Percentiles rank a stretch among this genome's conserved stretches.
These are phyloP conservation scores for Pseudogymnoascus sp. DNA, from an alignment of 2,329 filamentous ascomycete species.

Conservation along the genomic window DNA sequence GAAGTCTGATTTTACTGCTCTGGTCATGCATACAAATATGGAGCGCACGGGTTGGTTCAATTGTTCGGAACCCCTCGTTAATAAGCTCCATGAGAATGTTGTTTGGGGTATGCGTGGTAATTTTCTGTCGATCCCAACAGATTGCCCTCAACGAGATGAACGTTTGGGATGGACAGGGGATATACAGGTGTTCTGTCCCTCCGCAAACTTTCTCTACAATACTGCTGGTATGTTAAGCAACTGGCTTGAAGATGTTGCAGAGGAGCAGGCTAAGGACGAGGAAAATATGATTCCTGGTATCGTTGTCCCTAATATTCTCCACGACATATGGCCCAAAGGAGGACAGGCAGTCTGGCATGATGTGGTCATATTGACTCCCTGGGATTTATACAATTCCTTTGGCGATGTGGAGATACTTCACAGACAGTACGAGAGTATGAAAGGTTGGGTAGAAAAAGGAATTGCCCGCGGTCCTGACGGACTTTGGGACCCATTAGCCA, in stretches of 20 bases:
- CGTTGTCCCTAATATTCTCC: conserved; percentile 18
- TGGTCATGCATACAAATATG: not conserved
- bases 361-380: conserved; percentile 34
- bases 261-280: not conserved
- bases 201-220: conserved; percentile 37
- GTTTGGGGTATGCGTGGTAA: conserved; percentile 40
- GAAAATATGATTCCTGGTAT: conserved; percentile 14
- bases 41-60: conserved; percentile 31
- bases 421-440: conserved; percentile 34
- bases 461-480: conserved; percentile 29
- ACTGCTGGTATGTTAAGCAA: conserved; percentile 30
- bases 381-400: conserved; percentile 33
- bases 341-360: conserved; percentile 35
- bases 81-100: conserved; percentile 38
- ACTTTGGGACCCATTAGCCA: conserved; percentile 33
- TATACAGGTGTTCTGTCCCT: conserved; percentile 36
- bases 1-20: not conserved
- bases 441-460: conserved; percentile 33
- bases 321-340: conserved; percentile 14
- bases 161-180: conserved; percentile 42
- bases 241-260: conserved; percentile 33
- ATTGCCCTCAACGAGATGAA: conserved; percentile 42
- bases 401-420: conserved; percentile 31
- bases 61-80: conserved; percentile 32
- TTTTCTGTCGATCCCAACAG: conserved; percentile 38